Conservation (phyloP, 1,284 basidiomycete species). For the Trichosporon coremiiforme region DNA sequence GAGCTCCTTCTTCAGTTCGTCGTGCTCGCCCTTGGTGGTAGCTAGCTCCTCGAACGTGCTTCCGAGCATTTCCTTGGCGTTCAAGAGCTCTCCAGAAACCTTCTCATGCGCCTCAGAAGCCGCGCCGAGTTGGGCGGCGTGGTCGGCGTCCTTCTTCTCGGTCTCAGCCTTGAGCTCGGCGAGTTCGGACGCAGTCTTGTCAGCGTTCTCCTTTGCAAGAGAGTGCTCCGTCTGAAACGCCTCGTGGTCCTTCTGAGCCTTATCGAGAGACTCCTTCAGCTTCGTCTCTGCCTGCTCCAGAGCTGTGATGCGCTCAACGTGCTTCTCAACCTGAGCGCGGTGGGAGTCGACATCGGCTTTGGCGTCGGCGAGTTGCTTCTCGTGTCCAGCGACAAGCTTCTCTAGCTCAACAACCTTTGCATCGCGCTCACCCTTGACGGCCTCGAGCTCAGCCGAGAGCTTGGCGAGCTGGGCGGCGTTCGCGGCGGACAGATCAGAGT, state of each 20-base stretch:
- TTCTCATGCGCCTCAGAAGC: conserved; percentile 15
- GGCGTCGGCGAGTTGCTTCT: conserved; percentile 21
- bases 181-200: conserved; percentile 20
- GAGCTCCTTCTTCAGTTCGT: conserved; percentile 19
- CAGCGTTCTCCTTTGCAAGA: conserved; percentile 13
- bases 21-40: conserved; percentile 8
- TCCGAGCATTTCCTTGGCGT: neutral
- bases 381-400: conserved; percentile 18
- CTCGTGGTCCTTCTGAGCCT: conserved; percentile 24
- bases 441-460: conserved; percentile 26
- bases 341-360: conserved; percentile 17
- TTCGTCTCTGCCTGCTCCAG: conserved; percentile 24
- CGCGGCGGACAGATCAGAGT: conserved; percentile 45
- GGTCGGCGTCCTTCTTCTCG: conserved; percentile 16
- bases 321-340: conserved; percentile 15
- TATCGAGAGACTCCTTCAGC: conserved; percentile 24
- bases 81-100: conserved; percentile 8
- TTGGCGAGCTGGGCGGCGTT: conserved; percentile 38
- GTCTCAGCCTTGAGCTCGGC: conserved; percentile 7
- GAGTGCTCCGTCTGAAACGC: conserved; percentile 6
- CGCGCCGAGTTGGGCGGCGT: neutral
- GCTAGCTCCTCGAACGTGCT: neutral
- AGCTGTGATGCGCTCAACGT: conserved; percentile 17
- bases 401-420: conserved; percentile 3
- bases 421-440: conserved; percentile 22